Base-by-base conservation (phyloP, 208 protist genomes). In the Leishmania major region DNA sequence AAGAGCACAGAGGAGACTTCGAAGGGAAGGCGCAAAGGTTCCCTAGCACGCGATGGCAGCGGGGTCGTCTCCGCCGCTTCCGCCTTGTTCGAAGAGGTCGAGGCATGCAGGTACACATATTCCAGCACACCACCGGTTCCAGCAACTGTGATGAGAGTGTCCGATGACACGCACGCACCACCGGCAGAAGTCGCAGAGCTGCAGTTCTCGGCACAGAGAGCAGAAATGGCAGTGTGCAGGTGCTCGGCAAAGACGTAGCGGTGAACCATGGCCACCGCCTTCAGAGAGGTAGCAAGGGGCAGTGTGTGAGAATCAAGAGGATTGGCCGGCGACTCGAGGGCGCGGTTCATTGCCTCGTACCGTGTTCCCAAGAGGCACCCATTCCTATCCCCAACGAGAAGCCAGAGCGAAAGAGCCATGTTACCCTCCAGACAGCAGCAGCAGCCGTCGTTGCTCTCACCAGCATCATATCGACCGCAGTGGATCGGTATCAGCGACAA, bases 1-100 rank as follows among this genome's bases (percentile, higher is more conserved):
- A 84, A 78, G 40, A 96, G 88, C 19, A 94, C 73, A 37, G 69
- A 57, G 15, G 90, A 91, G 22, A 88, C 77, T 19, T 91, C 87
- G 57, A 84, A 91, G 15, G 93, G 90, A 15, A 96, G 84, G 2
- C 86, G 87, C 28, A 96, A 79, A 31, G 84, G 86, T 45, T 83
- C 79, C 13, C 47, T 43, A 11, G 81, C 83, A 0, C 4, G 40
- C 53, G 60, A 43, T 6, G 60, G 75, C 57, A 59, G 45, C 49
- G 69, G 55, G 31, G 55, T 13, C 69, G 49, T 11, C 67, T 1
- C 55, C 53, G 13, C 53, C 25, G 6, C 67, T n/a, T 45, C 35
- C 31, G 35, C 55, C 47, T 10, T 57, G n/a, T 11, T 28, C 40
- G 25, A 37, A 40, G 49, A 51, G 28, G 64, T 35, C 19, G 55